Conservation (phyloP, 208 protist species). For the Wallacemonas sp. region DNA sequence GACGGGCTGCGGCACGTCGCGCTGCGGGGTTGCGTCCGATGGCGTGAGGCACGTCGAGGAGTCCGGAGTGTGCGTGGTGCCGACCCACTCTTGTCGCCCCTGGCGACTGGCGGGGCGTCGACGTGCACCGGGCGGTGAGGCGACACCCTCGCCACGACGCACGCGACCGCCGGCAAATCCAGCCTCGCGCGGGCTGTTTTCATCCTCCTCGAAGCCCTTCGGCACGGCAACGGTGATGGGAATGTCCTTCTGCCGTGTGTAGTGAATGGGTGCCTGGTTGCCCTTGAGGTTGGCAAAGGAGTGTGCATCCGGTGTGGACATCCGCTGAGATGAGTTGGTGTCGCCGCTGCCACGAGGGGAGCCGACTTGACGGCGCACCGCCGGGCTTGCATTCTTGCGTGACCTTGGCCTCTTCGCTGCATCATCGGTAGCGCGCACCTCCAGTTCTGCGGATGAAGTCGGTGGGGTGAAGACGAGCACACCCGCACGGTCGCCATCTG, state of each 20-base stretch:
- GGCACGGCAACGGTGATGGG: constrained; percentile 2
- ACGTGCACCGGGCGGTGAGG: neutral
- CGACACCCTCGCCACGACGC: neutral
- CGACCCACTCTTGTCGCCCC: neutral
- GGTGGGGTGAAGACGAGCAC: constrained; percentile 50
- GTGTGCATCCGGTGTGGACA: neutral
- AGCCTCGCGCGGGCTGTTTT: too few relatives aligned
- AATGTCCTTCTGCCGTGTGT: constrained; percentile 3
- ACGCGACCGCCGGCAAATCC: neutral
- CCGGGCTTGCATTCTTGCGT: constrained; percentile 4
- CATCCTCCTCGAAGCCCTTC: constrained; percentile 1
- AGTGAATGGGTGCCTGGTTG: constrained; percentile 8
- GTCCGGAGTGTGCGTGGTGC: neutral
- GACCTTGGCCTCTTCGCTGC: neutral
- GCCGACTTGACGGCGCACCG: neutral
- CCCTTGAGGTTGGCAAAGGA: constrained; percentile 3
- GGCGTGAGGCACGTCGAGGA: neutral
- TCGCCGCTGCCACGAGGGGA: neutral
- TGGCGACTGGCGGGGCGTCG: neutral
- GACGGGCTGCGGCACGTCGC: neutral
- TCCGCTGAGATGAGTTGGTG: neutral
- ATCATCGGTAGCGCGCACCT: neutral
- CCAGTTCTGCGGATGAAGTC: neutral
- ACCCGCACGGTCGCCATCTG: constrained; percentile 35
- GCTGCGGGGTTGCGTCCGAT: neutral